phyloP scores from a whole-genome alignment of 176 grass and related monocot species.

The Rhynchospora tenuis region DNA sequence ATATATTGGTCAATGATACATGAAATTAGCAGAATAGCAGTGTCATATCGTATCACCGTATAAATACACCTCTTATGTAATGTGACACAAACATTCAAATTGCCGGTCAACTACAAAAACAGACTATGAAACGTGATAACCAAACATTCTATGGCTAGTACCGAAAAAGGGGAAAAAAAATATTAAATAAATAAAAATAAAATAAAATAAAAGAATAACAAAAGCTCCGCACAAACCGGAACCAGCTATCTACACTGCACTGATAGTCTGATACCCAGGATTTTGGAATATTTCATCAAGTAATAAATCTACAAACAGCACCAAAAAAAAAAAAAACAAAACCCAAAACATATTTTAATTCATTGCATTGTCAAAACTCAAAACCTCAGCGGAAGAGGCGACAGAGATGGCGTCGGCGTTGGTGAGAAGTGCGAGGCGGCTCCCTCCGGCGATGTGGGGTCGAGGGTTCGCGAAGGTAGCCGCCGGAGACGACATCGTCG shows the following conservation, averaged over 20 bases:
- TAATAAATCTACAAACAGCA: not conserved
- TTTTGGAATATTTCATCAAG: not conserved
- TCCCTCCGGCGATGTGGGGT: constrained; percentile 19
- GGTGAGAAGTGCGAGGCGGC: constrained; percentile 36
- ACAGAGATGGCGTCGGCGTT: constrained; percentile 63
- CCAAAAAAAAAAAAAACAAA: not conserved
- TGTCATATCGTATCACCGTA: too few relatives aligned
- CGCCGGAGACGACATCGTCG: constrained; percentile 62
- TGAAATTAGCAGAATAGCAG: too few relatives aligned
- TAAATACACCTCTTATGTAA: too few relatives aligned
- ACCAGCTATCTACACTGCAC: not conserved
- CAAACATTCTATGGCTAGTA: too few relatives aligned
- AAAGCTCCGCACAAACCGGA: too few relatives aligned
- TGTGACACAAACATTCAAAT: too few relatives aligned
- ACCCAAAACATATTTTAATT: not conserved
- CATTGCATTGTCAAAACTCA: not conserved
- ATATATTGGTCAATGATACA: too few relatives aligned
- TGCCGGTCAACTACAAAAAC: too few relatives aligned
- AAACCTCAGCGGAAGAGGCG: not conserved
- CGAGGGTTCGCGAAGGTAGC: constrained; percentile 34
- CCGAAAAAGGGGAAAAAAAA: too few relatives aligned
- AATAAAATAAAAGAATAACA: not conserved
- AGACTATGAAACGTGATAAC: too few relatives aligned
- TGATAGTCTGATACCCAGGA: not conserved
- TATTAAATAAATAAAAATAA: too few relatives aligned